These are phyloP conservation scores for Salix koriyanagi DNA, from an alignment of 345 rosid species.

Conservation along the genomic window DNA sequence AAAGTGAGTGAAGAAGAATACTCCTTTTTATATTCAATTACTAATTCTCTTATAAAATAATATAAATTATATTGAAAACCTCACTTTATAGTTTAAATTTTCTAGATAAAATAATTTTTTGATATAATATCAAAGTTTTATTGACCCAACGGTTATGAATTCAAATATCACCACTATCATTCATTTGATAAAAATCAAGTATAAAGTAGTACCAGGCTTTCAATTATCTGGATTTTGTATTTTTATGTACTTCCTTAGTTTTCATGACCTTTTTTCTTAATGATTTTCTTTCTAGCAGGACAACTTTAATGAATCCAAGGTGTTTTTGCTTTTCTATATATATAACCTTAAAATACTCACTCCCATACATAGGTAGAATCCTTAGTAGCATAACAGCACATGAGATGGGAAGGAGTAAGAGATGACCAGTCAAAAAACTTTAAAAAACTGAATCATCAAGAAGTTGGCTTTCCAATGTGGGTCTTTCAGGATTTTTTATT, in stretches of 20 bases:
- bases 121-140: too few relatives aligned
- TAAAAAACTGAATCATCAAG: not conserved
- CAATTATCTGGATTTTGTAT: constrained; percentile 17
- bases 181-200: too few relatives aligned
- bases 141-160: fast-evolving
- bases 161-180: too few relatives aligned
- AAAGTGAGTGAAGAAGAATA: constrained; percentile 29
- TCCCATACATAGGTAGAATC: constrained; percentile 13
- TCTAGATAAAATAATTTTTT: too few relatives aligned
- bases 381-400: constrained; percentile 17
- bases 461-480: constrained; percentile 12
- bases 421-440: constrained; percentile 23
- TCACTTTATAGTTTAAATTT: too few relatives aligned
- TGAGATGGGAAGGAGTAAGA: not conserved
- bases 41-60: not conserved
- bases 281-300: constrained; percentile 8
- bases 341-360: constrained; percentile 11
- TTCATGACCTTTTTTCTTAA: not conserved
- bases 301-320: constrained; percentile 38
- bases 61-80: too few relatives aligned
- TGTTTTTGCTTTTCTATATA: constrained; percentile 14
- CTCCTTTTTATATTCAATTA: constrained; percentile 10
- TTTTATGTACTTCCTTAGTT: constrained; percentile 5
- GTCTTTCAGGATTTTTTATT: not conserved
- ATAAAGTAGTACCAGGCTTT: fast-evolving